Evolutionary conservation across 805 yeast genomes (phyloP), one percentile per base, ranked within the genome.

Genomic region (Candida sakaeoensis): DNA sequence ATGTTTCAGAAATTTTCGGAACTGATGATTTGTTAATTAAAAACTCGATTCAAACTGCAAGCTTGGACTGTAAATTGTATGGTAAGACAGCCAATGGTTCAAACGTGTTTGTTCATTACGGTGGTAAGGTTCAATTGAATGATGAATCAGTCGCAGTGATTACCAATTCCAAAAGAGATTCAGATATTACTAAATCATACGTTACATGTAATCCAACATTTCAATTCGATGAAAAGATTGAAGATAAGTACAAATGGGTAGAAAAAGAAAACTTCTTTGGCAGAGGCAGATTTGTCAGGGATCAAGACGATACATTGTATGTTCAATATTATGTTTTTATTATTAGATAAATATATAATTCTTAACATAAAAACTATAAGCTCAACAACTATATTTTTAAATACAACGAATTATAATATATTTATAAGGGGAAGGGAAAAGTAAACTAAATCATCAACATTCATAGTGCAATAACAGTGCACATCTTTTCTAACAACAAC

Each of bases 241-340:
- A 60, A 28, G 70, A 60, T 12, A 74, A 72, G 48, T 61, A 57
- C 51, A 54, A 64, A 46, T 80, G 87, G 87, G 70, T 72, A 13
- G 46, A 61, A 31, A 53, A 59, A 34, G 70, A 72, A 53, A 74
- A 68, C 47, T 63, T 78, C 41, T 36, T 77, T 16, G 86, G 83
- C 15, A 75, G 71, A 53, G 86, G 87, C 24, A 68, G 82, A 42
- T 79, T 79, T 50, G 52, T 73, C 35, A 67, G 80, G 49, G 75
- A 72, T 45, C 63, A 55, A 3, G 51, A 61, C 5, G 79, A 74
- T 15, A 47, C 26, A 2, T 55, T 77, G 42, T 68, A 60, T 44
- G 84, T 80, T 29, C 84, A 80, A 58, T 80, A 79, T 62, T 66
- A 61, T 46, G 57, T 75, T 39, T 76, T 73, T 47, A 60, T 69